A percentile compares a stretch with the other conserved stretches of the same genome.
Conservation (phyloP, 768 basidiomycete genomes). For the Rhizopogon salebrosus region DNA sequence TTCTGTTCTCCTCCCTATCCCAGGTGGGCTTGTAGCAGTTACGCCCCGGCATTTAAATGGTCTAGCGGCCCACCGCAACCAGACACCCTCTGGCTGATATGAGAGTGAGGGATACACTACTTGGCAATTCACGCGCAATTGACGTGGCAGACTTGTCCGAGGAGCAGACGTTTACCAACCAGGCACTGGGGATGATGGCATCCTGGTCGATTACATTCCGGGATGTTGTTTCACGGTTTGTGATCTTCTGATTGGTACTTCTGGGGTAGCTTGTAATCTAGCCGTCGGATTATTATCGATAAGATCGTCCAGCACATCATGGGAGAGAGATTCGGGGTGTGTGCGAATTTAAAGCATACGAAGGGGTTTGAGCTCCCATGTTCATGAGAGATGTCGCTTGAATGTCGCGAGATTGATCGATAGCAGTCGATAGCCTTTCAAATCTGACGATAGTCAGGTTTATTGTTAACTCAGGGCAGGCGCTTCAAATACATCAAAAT, state of each 20-base stretch:
- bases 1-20: neutral
- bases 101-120: constrained; percentile 45
- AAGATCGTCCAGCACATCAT: neutral
- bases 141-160: constrained; percentile 40
- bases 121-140: constrained; percentile 34
- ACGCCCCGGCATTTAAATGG: neutral
- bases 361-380: constrained; percentile 15
- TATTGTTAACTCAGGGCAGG: constrained; percentile 30
- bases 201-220: neutral
- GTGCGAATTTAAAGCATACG: constrained; percentile 5
- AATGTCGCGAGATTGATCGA: constrained; percentile 6
- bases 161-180: constrained; percentile 19
- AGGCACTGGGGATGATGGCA: neutral
- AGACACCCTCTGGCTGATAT: neutral
- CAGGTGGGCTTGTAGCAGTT: neutral
- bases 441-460: constrained; percentile 3
- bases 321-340: neutral
- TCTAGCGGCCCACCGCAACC: neutral
- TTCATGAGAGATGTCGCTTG: constrained; percentile 7
- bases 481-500: constrained; percentile 23
- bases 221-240: neutral
- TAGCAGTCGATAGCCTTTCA: constrained; percentile 5
- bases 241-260: neutral
- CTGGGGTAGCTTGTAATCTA: neutral
- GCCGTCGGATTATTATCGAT: neutral